Evolutionary conservation across 495 filamentous ascomycete genomes (phyloP).

Genomic region (Neurospora sp.): DNA sequence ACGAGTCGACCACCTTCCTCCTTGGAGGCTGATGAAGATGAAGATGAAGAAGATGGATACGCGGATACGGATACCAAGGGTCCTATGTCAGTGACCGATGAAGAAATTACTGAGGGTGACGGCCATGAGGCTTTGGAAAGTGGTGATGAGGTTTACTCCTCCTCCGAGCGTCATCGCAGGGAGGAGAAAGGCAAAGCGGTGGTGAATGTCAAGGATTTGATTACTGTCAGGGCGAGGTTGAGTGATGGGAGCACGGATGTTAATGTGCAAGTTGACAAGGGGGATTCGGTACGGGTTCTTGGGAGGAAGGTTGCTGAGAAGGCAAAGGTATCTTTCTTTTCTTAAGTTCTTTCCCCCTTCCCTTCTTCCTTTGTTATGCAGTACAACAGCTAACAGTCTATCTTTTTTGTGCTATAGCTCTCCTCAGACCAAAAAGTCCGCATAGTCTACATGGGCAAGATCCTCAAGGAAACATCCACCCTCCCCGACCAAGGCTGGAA

Average conservation of each 20-base stretch:
- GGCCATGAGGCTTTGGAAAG: constrained; percentile 29
- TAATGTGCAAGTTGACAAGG: constrained; percentile 46
- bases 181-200: constrained; percentile 58
- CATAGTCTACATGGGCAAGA: constrained; percentile 69
- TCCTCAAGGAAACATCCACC: constrained; percentile 57
- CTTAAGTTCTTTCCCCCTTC: not conserved
- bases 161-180: constrained; percentile 37
- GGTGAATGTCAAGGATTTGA: constrained; percentile 35
- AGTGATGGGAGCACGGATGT: constrained; percentile 65
- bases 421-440: constrained; percentile 46
- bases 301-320: constrained; percentile 54
- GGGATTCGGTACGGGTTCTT: constrained; percentile 53
- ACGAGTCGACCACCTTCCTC: constrained; percentile 16
- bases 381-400: constrained; percentile 8
- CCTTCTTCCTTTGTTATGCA: not conserved
- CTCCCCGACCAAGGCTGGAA: constrained; percentile 66
- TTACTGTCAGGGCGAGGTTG: constrained; percentile 55
- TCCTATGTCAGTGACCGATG: constrained; percentile 30
- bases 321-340: constrained; percentile 44
- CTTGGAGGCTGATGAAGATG: not conserved
- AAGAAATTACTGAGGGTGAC: constrained; percentile 26
- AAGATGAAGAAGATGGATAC: constrained; percentile 4
- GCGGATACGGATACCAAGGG: constrained; percentile 28
- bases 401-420: constrained; percentile 24
- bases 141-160: constrained; percentile 31